Evolutionary conservation across 2,329 filamentous ascomycete species (phyloP).

Genomic region (Hymenoscyphus scutula): DNA sequence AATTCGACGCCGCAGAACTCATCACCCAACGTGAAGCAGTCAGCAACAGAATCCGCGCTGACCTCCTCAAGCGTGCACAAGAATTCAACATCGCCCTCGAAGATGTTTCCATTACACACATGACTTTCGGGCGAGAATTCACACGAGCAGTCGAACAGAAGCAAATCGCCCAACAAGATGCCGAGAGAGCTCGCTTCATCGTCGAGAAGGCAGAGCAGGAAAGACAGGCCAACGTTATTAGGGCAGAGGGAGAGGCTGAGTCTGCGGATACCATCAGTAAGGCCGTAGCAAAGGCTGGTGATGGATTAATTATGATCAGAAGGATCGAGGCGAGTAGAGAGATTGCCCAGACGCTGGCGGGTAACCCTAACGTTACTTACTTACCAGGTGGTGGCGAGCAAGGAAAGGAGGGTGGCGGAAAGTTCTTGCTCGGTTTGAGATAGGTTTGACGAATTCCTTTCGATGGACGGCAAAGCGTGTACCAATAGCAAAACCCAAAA

Average conservation of each 20-base stretch:
- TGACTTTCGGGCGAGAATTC: conserved; percentile 99
- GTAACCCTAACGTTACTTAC: conserved; percentile 95
- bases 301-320: conserved; percentile 92
- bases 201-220: conserved; percentile 99
- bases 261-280: conserved; percentile 92
- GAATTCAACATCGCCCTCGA: conserved; percentile 99
- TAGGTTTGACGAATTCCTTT: conserved; percentile 25
- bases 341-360: conserved; percentile 84
- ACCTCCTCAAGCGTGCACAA: conserved; percentile 85
- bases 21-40: conserved; percentile 99
- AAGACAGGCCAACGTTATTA: conserved; percentile 96
- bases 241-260: conserved; percentile 96
- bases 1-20: conserved; percentile 97
- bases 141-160: conserved; percentile 99
- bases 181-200: conserved; percentile 94
- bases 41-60: conserved; percentile 86
- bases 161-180: conserved; percentile 99
- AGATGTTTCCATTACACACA: conserved; percentile 98
- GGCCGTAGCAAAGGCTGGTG: conserved; percentile 88
- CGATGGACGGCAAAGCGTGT: conserved; percentile 20
- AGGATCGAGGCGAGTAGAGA: conserved; percentile 96
- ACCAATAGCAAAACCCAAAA: conserved; percentile 30
- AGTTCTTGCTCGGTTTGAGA: conserved; percentile 65
- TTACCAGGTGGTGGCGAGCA: conserved; percentile 74
- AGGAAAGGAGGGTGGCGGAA: conserved; percentile 49